Percentiles rank a stretch among this genome's conserved stretches.
These are phyloP conservation scores for Gypsophila paniculata DNA, from an alignment of 179 eudicot genomes.

Conservation along the genomic window DNA sequence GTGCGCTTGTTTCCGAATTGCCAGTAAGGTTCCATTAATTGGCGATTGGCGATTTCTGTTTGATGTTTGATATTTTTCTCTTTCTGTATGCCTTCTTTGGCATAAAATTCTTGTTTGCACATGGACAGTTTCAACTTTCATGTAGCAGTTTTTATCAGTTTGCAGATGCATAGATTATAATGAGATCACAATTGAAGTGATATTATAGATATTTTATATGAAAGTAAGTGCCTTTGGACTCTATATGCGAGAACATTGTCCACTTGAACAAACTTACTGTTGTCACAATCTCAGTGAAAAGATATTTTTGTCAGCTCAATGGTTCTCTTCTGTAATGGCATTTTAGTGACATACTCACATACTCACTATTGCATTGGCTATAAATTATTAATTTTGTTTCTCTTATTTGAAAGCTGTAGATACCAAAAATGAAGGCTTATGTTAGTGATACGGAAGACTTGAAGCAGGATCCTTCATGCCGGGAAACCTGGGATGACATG, in stretches of 20 bases:
- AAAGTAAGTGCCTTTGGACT: no score
- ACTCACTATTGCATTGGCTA: not conserved
- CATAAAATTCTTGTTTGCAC: not conserved
- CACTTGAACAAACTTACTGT: constrained; percentile 5
- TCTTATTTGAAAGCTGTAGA: constrained; percentile 76
- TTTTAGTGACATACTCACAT: no score
- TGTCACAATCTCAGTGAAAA: not conserved
- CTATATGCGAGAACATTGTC: not conserved
- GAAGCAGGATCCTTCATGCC: constrained; percentile 79
- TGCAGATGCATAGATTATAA: not conserved
- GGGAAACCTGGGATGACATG: constrained; percentile 99
- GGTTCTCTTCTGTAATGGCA: no score
- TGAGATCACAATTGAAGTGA: not conserved
- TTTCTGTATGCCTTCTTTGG: not conserved
- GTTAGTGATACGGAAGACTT: constrained; percentile 97
- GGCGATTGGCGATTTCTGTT: not conserved
- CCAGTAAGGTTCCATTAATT: no score
- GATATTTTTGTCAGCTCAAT: not conserved
- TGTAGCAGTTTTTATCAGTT: not conserved
- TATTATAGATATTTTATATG: not conserved
- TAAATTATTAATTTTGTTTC: constrained; percentile 14
- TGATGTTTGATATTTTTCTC: not conserved
- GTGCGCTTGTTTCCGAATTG: no score
- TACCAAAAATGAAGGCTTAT: constrained; percentile 99
- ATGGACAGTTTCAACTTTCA: not conserved